Evolutionary conservation across 2,329 filamentous ascomycete genomes (phyloP), one percentile per base, ranked within the genome.

Genomic region (Paracoccidioides lutzii): DNA sequence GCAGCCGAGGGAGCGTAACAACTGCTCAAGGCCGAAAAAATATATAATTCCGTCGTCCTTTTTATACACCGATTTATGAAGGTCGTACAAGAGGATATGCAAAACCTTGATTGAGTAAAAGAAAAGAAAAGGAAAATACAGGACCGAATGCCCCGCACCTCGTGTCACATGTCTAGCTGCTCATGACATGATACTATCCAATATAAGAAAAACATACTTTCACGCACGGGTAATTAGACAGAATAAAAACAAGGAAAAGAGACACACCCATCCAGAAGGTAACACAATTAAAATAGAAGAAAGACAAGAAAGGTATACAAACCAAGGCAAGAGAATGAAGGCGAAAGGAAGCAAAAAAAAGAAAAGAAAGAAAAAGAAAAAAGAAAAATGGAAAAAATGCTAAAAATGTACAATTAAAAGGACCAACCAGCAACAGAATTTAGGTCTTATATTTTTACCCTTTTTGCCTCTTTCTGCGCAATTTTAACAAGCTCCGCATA

Each of bases 401-500:
- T 1, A 1, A 22, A 22, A 22, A 22, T 22, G 22, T 22, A 22
- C 1, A 22, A 22, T 22, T 22, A 22, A 22, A 22, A 22, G 22
- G 22, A 22, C 22, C 1, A 22, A 22, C 22, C 22, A 22, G 22
- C 22, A 22, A 22, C 22, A 22, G 2, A 22, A 22, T 22, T 22
- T 1, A 22, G n/a, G 30, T 1, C 50, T 41, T 67, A 76, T 62
- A 83, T 74, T 70, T 75, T 78, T 56, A 82, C 77, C 59, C 73
- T 75, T 70, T 78, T 75, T 51, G 71, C 72, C 66, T 83, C 78
- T 74, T 83, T 83, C 62, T 76, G 65, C 44, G 80, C 80, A 56
- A 82, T 64, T 72, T 82, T 82, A 59, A 76, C 73, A 63, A 84
- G 67, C 60, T 81, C 79, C 49, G 71, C 74, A 64, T 77, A 82